Evolutionary conservation across 169 alveolate genomes (phyloP), one percentile per base, ranked within the genome.

Genomic region (Plasmodium fragile): DNA sequence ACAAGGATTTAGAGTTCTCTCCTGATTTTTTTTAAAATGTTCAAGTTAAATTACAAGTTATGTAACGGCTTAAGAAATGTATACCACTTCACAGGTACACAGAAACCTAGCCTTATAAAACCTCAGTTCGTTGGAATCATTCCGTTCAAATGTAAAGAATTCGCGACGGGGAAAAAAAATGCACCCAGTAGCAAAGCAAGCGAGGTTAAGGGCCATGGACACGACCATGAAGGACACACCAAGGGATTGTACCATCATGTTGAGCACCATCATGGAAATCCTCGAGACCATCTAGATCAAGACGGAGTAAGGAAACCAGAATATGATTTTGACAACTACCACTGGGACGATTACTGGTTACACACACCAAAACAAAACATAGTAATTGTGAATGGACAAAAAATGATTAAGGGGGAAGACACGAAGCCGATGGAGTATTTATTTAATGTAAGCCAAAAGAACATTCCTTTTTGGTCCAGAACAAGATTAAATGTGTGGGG

Each of bases 381-480:
- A 22, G 94, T 95, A n/a, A 96, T 97, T 25, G 97, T 97, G 16
- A 94, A 96, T 73, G 98, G 98, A 5, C 96, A 95, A 71, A 95
- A 96, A 72, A 97, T 97, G 98, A 93, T 97, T 41, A 95, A 94
- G 82, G 98, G 98, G 34, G 95, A 94, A 10, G 98, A 96, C 82
- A 94, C 98, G 18, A 84, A 98, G 43, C 97, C 98, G 36, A 77
- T 97, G 93, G 98, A 96, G 71, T 97, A 97, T 55, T 93, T 97
- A 73, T 97, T 96, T 92, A 93, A 92, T 11, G 92, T 92, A 55
- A 92, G 92, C 73, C 92, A 92, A 93, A 92, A 96, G 32, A 95
- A 96, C 81, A 95, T 96, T 4, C 97, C 97, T 28, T 95, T 95
- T 59, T 83, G 94, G 95, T 95, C 96, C 3, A 91, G 97, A 73